Evolutionary conservation across 2,329 filamentous ascomycete genomes (phyloP).

Genomic region (Fonsecaea pedrosoi): DNA sequence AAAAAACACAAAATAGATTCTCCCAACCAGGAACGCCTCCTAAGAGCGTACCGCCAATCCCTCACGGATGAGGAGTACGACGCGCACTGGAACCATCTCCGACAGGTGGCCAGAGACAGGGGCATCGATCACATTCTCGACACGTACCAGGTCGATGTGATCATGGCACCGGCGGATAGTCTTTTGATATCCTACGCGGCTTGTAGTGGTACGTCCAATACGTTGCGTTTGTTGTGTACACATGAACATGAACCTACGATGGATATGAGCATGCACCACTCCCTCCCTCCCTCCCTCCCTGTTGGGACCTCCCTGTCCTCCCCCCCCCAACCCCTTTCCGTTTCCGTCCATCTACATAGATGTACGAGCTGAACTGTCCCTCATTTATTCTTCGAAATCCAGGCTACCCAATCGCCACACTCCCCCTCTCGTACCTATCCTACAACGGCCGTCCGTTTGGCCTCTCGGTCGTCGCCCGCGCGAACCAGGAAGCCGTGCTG

Average conservation of each 20-base stretch:
- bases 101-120: not conserved
- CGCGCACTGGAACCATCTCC: not conserved
- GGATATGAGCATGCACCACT: no score
- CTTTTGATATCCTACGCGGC: not conserved
- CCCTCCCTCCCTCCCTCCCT: no score
- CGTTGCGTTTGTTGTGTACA: no score
- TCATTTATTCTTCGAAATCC: no score
- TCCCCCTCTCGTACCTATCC: constrained; percentile 31
- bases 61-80: not conserved
- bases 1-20: not conserved
- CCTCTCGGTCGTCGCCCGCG: constrained; percentile 23
- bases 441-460: constrained; percentile 35
- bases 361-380: no score
- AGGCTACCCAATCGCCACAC: constrained; percentile 34
- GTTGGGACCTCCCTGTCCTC: no score
- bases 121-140: not conserved
- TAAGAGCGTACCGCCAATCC: not conserved
- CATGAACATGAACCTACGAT: no score
- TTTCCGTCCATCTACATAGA: no score
- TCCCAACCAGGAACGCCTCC: not conserved
- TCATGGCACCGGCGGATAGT: constrained; percentile 16
- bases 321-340: no score
- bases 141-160: not conserved
- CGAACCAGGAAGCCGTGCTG: constrained; percentile 22
- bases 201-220: not conserved